Evolutionary conservation across 306 rosid genomes (phyloP).

Genomic region (Quercus parvula): DNA sequence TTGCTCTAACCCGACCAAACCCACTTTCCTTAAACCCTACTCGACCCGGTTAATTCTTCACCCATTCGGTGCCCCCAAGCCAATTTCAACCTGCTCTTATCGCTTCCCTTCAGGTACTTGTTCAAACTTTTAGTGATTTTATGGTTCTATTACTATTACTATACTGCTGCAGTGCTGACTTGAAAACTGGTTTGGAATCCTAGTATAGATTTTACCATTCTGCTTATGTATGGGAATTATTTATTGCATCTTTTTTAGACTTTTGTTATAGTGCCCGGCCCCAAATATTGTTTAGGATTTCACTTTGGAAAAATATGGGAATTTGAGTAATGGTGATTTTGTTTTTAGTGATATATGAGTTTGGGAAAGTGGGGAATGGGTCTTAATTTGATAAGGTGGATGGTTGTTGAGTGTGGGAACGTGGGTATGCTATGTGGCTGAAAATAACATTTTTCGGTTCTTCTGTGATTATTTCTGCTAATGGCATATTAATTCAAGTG

Average conservation of each 20-base stretch:
- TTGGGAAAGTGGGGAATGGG: background rate
- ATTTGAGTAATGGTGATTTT: background rate
- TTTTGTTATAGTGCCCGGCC: too few species aligned
- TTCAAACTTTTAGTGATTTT: background rate
- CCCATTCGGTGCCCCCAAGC: background rate
- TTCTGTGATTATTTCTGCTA: background rate
- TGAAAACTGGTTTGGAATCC: background rate
- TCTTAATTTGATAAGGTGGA: background rate
- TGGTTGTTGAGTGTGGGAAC: background rate
- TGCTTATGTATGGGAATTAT: background rate
- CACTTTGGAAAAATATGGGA: background rate
- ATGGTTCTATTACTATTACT: background rate
- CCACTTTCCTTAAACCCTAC: constrained; percentile 23
- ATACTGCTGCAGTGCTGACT: background rate
- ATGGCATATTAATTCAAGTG: background rate
- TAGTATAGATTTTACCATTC: background rate
- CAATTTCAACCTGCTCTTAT: background rate
- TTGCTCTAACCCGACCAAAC: constrained; percentile 30
- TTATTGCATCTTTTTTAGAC: too few species aligned
- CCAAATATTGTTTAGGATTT: background rate
- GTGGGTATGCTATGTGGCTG: background rate
- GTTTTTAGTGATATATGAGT: background rate
- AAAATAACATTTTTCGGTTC: background rate
- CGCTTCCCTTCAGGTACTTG: constrained; percentile 26
- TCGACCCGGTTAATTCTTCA: constrained; percentile 1